Conservation (phyloP, 768 basidiomycete genomes). For the Boletus vermiculosoides region DNA sequence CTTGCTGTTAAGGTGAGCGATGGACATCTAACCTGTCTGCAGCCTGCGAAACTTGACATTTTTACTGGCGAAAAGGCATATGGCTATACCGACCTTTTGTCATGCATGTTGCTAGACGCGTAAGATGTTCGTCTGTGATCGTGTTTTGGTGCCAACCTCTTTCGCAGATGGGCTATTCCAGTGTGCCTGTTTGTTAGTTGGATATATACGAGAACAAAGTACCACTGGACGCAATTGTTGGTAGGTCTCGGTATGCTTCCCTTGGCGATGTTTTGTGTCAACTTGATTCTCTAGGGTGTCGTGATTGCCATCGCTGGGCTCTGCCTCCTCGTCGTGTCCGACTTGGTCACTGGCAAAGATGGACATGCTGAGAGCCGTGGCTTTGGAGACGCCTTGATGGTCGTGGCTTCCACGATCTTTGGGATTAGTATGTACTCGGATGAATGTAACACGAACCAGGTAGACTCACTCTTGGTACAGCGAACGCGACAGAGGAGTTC, state of each 20-base stretch:
- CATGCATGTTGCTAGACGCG: slow-evolving; percentile 91
- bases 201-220: slow-evolving; percentile 74
- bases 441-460: neutral
- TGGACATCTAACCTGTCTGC: neutral
- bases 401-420: slow-evolving; percentile 80
- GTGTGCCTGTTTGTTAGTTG: slow-evolving; percentile 79
- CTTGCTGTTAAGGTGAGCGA: slow-evolving; percentile 66
- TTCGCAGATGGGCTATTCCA: slow-evolving; percentile 78
- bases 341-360: slow-evolving; percentile 71
- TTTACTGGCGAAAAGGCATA: slow-evolving; percentile 50
- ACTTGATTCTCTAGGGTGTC: slow-evolving; percentile 50
- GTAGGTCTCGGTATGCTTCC: slow-evolving; percentile 36
- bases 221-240: slow-evolving; percentile 80
- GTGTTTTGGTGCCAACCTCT: neutral
- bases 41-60: neutral
- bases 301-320: slow-evolving; percentile 69
- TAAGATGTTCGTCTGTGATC: slow-evolving; percentile 31
- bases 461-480: slow-evolving; percentile 37
- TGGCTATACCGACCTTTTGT: slow-evolving; percentile 80
- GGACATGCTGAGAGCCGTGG: slow-evolving; percentile 60
- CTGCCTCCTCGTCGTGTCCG: slow-evolving; percentile 75
- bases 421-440: slow-evolving; percentile 63
- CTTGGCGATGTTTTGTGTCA: neutral
- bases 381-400: slow-evolving; percentile 82
- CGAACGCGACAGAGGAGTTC: slow-evolving; percentile 87